A percentile compares a stretch with the other conserved stretches of the same genome.
Conservation (phyloP, 2,329 filamentous ascomycete genomes). For the Xylaria multiplex region DNA sequence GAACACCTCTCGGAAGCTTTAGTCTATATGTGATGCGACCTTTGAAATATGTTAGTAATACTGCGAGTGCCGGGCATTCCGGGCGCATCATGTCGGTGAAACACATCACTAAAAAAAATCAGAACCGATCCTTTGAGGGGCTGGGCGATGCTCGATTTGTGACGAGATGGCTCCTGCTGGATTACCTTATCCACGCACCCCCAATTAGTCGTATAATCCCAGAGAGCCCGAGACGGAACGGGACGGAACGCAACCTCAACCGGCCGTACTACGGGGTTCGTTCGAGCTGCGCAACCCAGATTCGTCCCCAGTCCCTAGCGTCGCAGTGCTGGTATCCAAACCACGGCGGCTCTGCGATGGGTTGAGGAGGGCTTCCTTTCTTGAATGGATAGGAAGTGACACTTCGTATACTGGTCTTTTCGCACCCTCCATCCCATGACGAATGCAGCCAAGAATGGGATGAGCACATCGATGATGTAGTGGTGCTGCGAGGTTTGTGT, state of each 20-base stretch:
- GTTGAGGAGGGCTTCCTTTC: conserved; percentile 15
- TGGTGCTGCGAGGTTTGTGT: conserved; percentile 85
- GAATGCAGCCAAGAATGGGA: conserved; percentile 83
- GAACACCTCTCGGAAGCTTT: conserved; percentile 2
- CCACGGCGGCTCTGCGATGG: conserved; percentile 56
- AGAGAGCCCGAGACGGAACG: background rate
- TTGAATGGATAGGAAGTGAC: background rate
- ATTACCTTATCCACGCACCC: background rate
- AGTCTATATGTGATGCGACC: background rate
- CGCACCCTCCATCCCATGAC: conserved; percentile 78
- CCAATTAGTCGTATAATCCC: background rate
- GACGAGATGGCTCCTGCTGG: background rate
- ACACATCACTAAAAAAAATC: conserved; percentile 5
- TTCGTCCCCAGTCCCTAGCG: conserved; percentile 62
- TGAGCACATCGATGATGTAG: conserved; percentile 85
- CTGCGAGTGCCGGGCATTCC: background rate
- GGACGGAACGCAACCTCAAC: conserved; percentile 43
- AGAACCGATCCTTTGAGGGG: conserved; percentile 19
- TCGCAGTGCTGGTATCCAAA: conserved; percentile 64
- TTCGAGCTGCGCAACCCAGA: conserved; percentile 60
- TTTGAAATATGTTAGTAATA: conserved; percentile 2
- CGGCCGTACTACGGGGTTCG: conserved; percentile 60
- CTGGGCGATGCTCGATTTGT: too few species aligned
- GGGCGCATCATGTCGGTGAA: conserved; percentile 8
- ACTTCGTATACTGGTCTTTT: conserved; percentile 54